Base-by-base conservation (phyloP, 352 stramenopile species). In the Phytophthora sansomeana region DNA sequence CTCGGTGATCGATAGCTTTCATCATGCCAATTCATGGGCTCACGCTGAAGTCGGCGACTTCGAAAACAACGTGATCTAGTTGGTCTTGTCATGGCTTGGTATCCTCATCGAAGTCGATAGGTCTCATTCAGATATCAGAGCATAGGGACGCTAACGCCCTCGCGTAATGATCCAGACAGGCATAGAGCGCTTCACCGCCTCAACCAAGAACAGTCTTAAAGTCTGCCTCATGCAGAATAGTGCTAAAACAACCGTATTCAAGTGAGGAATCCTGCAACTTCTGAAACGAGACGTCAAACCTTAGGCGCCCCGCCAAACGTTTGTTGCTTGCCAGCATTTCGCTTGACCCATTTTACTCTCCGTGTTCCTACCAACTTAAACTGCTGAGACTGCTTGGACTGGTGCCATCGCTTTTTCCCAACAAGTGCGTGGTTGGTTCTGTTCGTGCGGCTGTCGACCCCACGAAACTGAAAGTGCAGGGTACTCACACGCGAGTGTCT, bases 381-480 rank as follows among this genome's bases (percentile, higher is more conserved):
- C 32, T 5, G 30, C 58, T 61, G 39, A n/a, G 6, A 67, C 32
- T 66, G 33, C n/a, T 50, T 35, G 53, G 33, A 30, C 48, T 29
- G 38, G 42, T 44, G 35, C 10, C 32, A 28, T 51, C 8, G 13
- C 44, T 38, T 57, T 55, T 58, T 51, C 42, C 49, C 48, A 4
- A 7, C 2, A 5, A 36, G 28, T 33, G 36, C 42, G 42, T 19
- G 28, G 29, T 61, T 11, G 24, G 30, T 64, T 70, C 60, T 58
- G 14, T 26, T 62, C 28, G 11, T 53, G 21, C 60, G 59, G 59
- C 33, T 67, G 52, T 39, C 46, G 35, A 60, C 11, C 29, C n/a
- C 4, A 53, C 36, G 52, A 65, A 69, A 69, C 43, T 63, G 47
- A 69, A 70, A 67, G 41, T 57, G 29, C 47, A 67, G 47, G 51